These are phyloP conservation scores for Mycena belliarum DNA, from an alignment of 768 basidiomycete species.

Conservation along the genomic window DNA sequence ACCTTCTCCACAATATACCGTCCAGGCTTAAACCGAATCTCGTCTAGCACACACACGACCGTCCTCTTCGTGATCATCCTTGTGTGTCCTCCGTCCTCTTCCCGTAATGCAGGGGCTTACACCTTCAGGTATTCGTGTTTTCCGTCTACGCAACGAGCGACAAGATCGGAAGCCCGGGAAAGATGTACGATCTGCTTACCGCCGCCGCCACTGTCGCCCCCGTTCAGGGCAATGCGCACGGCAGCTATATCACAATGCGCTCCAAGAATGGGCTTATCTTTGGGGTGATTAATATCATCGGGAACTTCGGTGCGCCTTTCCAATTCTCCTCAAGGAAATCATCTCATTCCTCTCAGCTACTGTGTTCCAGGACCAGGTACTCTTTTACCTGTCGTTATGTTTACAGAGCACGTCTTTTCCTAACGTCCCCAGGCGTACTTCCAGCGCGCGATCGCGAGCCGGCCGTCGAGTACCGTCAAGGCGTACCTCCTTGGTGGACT, in stretches of 20 bases:
- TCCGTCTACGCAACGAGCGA: constrained; percentile 79
- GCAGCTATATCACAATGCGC: constrained; percentile 82
- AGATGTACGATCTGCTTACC: constrained; percentile 82
- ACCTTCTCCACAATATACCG: too few relatives aligned
- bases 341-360: constrained; percentile 34
- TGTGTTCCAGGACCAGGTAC: constrained; percentile 43
- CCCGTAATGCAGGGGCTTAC: background rate
- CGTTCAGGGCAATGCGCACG: constrained; percentile 79
- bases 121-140: constrained; percentile 52
- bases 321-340: background rate
- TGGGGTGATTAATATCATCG: constrained; percentile 85
- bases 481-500: constrained; percentile 88
- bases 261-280: constrained; percentile 80
- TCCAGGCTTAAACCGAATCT: background rate
- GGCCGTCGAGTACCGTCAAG: constrained; percentile 84
- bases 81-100: constrained; percentile 20
- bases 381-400: background rate
- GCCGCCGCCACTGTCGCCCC: constrained; percentile 55
- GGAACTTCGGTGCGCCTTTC: constrained; percentile 56
- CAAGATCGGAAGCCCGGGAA: constrained; percentile 75
- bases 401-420: too few relatives aligned
- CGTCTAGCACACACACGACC: constrained; percentile 75
- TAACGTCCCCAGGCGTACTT: constrained; percentile 68
- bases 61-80: constrained; percentile 89
- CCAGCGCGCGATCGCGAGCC: constrained; percentile 88